A percentile compares a stretch with the other conserved stretches of the same genome.
Evolutionary conservation across 495 filamentous ascomycete genomes (phyloP).

Genomic region (Podospora australis): DNA sequence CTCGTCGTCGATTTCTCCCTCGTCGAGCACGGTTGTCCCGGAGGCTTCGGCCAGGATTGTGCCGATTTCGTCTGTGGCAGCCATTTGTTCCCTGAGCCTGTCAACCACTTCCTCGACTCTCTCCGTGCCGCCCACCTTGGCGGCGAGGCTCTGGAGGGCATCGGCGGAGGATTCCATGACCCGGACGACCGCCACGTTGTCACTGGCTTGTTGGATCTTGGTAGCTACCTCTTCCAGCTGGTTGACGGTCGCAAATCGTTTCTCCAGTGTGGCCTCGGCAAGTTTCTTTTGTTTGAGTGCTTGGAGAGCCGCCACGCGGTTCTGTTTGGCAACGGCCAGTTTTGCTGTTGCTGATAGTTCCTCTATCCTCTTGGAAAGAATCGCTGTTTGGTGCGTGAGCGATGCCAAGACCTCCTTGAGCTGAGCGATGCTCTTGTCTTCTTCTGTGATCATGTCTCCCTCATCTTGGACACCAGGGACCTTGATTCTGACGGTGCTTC

Average conservation of each 20-base stretch:
- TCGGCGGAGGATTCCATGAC: constrained; percentile 73
- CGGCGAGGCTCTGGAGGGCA: constrained; percentile 66
- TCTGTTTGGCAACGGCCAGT: constrained; percentile 60
- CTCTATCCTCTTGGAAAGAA: constrained; percentile 47
- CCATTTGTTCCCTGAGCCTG: constrained; percentile 70
- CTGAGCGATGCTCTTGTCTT: constrained; percentile 75
- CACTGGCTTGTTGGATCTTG: constrained; percentile 77
- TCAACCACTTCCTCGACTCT: constrained; percentile 70
- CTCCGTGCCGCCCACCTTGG: constrained; percentile 68
- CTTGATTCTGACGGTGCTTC: constrained; percentile 70
- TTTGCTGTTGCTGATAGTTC: constrained; percentile 57
- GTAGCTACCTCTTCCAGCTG: constrained; percentile 76
- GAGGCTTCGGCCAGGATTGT: constrained; percentile 60
- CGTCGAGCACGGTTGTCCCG: constrained; percentile 54
- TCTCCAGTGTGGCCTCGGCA: constrained; percentile 61
- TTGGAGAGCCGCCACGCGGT: constrained; percentile 64
- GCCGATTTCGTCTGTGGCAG: constrained; percentile 73
- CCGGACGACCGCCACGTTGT: constrained; percentile 70
- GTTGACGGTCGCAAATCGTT: constrained; percentile 60
- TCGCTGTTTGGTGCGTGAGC: constrained; percentile 50
- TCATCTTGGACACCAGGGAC: constrained; percentile 33
- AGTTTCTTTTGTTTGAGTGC: constrained; percentile 79
- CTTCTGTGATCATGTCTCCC: constrained; percentile 48
- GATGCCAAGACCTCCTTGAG: constrained; percentile 62
- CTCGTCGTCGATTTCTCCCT: constrained; percentile 83